Evolutionary conservation across 495 filamentous ascomycete genomes (phyloP).

Genomic region (Penicillium ucsense): DNA sequence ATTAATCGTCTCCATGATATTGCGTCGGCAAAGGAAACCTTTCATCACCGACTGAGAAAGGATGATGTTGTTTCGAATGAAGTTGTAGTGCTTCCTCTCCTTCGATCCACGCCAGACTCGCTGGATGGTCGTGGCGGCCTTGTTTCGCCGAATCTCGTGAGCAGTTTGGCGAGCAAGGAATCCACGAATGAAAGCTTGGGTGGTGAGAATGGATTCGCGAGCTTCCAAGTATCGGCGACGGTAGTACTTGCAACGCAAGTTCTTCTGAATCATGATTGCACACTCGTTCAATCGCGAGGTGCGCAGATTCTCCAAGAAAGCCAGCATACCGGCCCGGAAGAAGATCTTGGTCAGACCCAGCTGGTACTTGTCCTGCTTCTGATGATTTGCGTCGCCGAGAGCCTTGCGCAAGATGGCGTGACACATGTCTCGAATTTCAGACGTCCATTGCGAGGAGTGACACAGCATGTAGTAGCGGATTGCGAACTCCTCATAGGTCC

Average conservation of each 20-base stretch:
- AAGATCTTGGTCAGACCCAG: conserved; percentile 97
- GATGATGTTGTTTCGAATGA: conserved; percentile 72
- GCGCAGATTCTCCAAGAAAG: conserved; percentile 88
- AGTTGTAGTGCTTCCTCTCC: conserved; percentile 66
- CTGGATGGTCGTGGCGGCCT: conserved; percentile 89
- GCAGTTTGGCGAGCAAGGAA: conserved; percentile 67
- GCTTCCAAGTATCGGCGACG: conserved; percentile 86
- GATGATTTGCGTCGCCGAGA: conserved; percentile 67
- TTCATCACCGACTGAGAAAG: conserved; percentile 81
- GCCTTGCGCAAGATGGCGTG: conserved; percentile 83
- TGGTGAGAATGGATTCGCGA: conserved; percentile 64
- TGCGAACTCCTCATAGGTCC: conserved; percentile 99
- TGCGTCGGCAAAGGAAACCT: conserved; percentile 77
- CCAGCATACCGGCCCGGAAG: conserved; percentile 97
- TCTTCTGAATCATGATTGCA: conserved; percentile 98
- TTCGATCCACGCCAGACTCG: conserved; percentile 87
- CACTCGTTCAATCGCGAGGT: conserved; percentile 86
- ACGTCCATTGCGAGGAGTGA: conserved; percentile 81
- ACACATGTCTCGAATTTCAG: conserved; percentile 88
- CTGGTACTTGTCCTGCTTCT: conserved; percentile 91
- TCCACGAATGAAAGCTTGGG: conserved; percentile 68
- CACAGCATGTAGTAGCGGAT: conserved; percentile 98
- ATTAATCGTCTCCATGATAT: conserved; percentile 85
- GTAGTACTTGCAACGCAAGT: conserved; percentile 89
- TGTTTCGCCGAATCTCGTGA: conserved; percentile 69